Conservation (phyloP, 2,329 filamentous ascomycete species). For the Colletotrichum liriopes region DNA sequence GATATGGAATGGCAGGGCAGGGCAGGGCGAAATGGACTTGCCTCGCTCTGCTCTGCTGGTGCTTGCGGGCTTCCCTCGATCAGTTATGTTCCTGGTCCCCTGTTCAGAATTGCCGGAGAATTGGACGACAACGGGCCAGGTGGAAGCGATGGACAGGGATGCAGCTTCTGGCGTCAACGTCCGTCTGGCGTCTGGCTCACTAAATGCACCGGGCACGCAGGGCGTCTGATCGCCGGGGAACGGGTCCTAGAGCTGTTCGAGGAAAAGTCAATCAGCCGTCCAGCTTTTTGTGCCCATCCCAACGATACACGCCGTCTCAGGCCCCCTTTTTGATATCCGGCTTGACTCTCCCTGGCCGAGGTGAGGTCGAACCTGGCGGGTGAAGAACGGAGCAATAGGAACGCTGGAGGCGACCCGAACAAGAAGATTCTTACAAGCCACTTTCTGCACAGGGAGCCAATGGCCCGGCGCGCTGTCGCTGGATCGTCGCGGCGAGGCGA, state of each 20-base stretch:
- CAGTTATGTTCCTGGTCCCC: constrained; percentile 19
- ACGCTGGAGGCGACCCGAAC: constrained; percentile 14
- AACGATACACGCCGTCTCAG: not conserved
- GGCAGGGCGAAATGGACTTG: constrained; percentile 7
- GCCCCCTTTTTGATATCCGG: not conserved
- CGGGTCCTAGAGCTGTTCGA: not conserved
- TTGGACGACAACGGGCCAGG: constrained; percentile 25
- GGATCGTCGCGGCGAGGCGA: constrained; percentile 36
- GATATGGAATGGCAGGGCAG: constrained; percentile 11
- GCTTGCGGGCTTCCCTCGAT: constrained; percentile 1
- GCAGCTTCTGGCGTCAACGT: constrained; percentile 23
- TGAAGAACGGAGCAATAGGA: constrained; percentile 30
- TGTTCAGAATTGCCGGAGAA: constrained; percentile 19
- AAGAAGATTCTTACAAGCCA: constrained; percentile 35
- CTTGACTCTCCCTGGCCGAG: constrained; percentile 8
- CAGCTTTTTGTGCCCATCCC: not conserved
- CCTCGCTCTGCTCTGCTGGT: not conserved
- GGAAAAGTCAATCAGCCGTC: constrained; percentile 19
- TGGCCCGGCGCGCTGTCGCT: constrained; percentile 27
- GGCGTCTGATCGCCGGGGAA: constrained; percentile 12
- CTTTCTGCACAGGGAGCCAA: constrained; percentile 37
- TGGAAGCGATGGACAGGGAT: constrained; percentile 38
- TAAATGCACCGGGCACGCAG: not conserved
- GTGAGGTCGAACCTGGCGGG: constrained; percentile 18
- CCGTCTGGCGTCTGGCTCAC: constrained; percentile 2